Evolutionary conservation across 495 filamentous ascomycete genomes (phyloP), one percentile per base, ranked within the genome.

Genomic region (Lasiosphaeris hirsuta): DNA sequence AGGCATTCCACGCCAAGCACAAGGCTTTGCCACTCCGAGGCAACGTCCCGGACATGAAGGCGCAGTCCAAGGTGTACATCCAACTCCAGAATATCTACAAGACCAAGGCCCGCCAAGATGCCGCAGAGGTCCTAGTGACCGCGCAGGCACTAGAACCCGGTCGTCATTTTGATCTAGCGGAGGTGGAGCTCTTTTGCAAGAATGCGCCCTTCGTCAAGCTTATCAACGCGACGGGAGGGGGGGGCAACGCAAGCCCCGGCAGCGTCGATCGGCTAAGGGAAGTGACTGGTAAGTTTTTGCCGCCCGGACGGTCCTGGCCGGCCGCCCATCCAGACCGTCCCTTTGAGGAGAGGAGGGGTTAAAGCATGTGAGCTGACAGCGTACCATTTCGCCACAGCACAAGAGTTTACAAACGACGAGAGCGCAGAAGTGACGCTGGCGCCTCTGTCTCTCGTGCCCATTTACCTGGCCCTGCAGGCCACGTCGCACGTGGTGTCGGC

Each of bases 11-110:
- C 66, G 67, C 73, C 10, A 79, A 78, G 51, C 84, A 96, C 63
- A 73, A 77, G 15, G 80, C 84, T 39, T 81, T 97, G 6, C 94
- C 94, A 15, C 75, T 99, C 0, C 88, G 92, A 2, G 95, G 94
- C 44, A 85, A 86, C 15, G 78, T 97, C 11, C 95, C 94, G 6
- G 94, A 99, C 72, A 99, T 99, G 94, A 99, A 99, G 75, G 90
- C 94, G 34, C 84, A 92, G 70, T 96, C 91, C 15, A 85, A 82
- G 46, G 90, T 96, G 60, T 99, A 99, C 74, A 85, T 97, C 58
- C 79, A 85, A 58, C 79, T 99, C 23, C 94, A 97, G 73, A 96
- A 89, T 62, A 84, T 97, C 63, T 98, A 97, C 83, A 96, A 96
- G 72, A 66, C 78, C 19, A 96, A 96, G 68, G 90, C 95, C 34